Percentiles rank a stretch among this genome's conserved stretches.
These are phyloP conservation scores for Medicago arabica DNA, from an alignment of 306 rosid species.

Conservation along the genomic window DNA sequence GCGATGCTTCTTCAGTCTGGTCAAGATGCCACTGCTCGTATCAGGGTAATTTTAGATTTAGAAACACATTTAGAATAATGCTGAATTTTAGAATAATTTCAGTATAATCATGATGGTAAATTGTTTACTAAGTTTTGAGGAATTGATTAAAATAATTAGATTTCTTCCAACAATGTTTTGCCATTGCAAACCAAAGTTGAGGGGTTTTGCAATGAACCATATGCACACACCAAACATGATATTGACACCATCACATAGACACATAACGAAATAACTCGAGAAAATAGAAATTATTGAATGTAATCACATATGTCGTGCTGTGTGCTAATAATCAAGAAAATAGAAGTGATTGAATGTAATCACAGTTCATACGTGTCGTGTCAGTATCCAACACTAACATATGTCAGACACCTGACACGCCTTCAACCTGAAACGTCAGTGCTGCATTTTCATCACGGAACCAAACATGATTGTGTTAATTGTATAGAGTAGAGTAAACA, in stretches of 20 bases:
- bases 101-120: background rate
- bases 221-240: no score
- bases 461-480: background rate
- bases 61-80: background rate
- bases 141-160: background rate
- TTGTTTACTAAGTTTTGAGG: background rate
- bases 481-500: no score
- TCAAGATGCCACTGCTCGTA: conserved; percentile 96
- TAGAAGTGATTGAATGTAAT: no score
- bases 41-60: conserved; percentile 57
- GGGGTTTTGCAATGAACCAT: background rate
- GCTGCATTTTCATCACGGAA: background rate
- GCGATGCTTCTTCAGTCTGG: conserved; percentile 91
- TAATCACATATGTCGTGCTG: no score
- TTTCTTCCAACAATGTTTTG: background rate
- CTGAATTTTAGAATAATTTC: background rate
- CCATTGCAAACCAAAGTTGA: background rate
- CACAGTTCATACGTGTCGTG: no score
- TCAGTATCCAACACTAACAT: no score
- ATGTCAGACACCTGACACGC: no score
- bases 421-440: no score
- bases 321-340: no score
- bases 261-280: no score
- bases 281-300: no score
- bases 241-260: no score